Base-by-base conservation (phyloP, 139 green algal genomes). In the Tetraselmis striata region DNA sequence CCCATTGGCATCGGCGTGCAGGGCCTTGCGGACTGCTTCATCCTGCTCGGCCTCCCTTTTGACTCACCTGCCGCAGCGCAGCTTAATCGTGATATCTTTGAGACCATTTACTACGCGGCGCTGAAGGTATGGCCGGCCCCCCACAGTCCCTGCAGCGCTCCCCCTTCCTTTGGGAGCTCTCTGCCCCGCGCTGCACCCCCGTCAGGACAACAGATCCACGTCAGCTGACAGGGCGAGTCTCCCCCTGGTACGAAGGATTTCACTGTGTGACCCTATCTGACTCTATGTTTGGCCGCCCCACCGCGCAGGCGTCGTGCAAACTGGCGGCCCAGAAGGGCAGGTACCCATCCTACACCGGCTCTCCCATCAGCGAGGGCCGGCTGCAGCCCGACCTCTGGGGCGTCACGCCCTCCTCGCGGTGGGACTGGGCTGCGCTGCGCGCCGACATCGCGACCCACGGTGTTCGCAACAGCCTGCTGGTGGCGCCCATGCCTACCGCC, bases 311-410 rank as follows among this genome's bases (percentile, higher is more conserved):
- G n/a, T 98, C 93, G 29, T 95, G 88, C 86, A 87, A 91, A 59
- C 86, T 99, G 77, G 96, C 96, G 84, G 59, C 32, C 22, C 82
- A 98, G 26, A 91, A 67, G 2, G 84, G 97, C 1, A 59, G 90
- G 1, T 99, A 99, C 87, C 82, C 91, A 81, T 95, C 94, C 1
- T 99, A 98, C 85, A 86, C 90, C 78, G 95, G 94, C 81, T 91
- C 82, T 79, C 95, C 95, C 23, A 89, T 96, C 29, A 93, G 84
- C 86, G 88, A 95, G 83, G 95, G 95, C 80, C 78, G 93, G 2
- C 88, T 98, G 88, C 95, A 98, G 93, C 92, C 90, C 30, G 97
- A 99, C 88, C 98, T 99, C 94, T 99, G 97, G 97, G 95, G 90
- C 31, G 93, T 97, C 22, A 93, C 88, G 79, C 84, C 84, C 32